Evolutionary conservation across 1,284 basidiomycete species (phyloP), one percentile per base, ranked within the genome.

Genomic region (Tylopilus sp.): DNA sequence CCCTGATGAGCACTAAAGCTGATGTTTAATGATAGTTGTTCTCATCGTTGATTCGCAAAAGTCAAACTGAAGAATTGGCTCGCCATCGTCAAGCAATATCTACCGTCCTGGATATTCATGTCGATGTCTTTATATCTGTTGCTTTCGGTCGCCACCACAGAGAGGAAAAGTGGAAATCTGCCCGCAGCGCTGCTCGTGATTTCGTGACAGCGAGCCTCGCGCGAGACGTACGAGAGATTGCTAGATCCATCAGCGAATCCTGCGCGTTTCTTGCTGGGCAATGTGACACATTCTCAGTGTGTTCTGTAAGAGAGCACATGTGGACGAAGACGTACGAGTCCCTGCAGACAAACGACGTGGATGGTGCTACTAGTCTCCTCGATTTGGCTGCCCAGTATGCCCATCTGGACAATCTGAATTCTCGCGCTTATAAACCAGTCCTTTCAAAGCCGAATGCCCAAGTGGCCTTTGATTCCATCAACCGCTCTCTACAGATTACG

Each of bases 281-380:
- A 37, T 52, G 48, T 9, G 46, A 55, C 11, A 57, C 48, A 8
- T 59, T 66, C 46, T 44, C 60, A 34, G 58, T 58, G 20, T 71
- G 77, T 40, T 57, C 66, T 15, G 69, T 83, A 36, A 77, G 78
- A 33, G 74, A 76, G 35, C 77, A 77, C 40, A 67, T 90, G 26
- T 95, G 92, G 92, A 72, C 70, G 42, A 78, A 76, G 54, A 71
- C 81, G 2, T 92, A 88, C 61, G 73, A 77, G 10, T 71, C 72
- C 4, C 62, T 91, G 3, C 74, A 78, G 37, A 75, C 77, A 12
- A 72, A 70, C 30, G 87, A 91, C 59, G 64, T 70, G 5, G 73
- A 78, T 18, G 85, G 77, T 0, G 72, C 85, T 29, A 74, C 75
- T 7, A 71, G 71, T 28, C 65, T 93, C 28, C 69, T 92, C 38